Percentiles rank a stretch among this genome's conserved stretches.
These are phyloP conservation scores for Xerocomus cyaneibrunnescens DNA, from an alignment of 1,284 basidiomycete species.

Conservation along the genomic window DNA sequence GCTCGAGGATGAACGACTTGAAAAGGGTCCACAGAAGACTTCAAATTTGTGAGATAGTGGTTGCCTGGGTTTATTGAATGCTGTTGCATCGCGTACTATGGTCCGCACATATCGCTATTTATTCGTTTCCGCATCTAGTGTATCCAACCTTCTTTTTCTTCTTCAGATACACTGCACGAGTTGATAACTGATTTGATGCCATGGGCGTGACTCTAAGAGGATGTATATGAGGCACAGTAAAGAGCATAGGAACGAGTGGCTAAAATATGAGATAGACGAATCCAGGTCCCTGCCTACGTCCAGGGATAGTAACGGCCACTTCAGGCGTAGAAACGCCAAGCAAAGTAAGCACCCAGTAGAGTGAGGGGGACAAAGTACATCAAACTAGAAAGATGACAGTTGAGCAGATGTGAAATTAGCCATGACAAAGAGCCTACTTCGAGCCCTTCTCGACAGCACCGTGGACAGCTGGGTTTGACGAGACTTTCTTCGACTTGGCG, in stretches of 20 bases:
- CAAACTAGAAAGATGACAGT: constrained; percentile 41
- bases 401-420: background rate
- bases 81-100: background rate
- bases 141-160: background rate
- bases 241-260: constrained; percentile 9
- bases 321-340: constrained; percentile 70
- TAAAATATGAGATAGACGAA: constrained; percentile 12
- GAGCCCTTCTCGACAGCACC: constrained; percentile 65
- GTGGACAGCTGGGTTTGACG: constrained; percentile 37
- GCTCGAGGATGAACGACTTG: constrained; percentile 34
- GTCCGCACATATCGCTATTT: background rate
- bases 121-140: constrained; percentile 1
- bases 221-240: constrained; percentile 25
- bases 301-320: background rate
- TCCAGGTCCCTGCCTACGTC: constrained; percentile 1
- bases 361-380: constrained; percentile 81
- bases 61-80: background rate
- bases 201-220: background rate
- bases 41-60: background rate
- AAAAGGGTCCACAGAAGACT: constrained; percentile 12
- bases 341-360: constrained; percentile 77
- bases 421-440: constrained; percentile 49
- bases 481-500: constrained; percentile 46
- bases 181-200: background rate
- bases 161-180: background rate